These are phyloP conservation scores for Symbiodinium pilosum DNA, from an alignment of 73 alveolate species.

Conservation along the genomic window DNA sequence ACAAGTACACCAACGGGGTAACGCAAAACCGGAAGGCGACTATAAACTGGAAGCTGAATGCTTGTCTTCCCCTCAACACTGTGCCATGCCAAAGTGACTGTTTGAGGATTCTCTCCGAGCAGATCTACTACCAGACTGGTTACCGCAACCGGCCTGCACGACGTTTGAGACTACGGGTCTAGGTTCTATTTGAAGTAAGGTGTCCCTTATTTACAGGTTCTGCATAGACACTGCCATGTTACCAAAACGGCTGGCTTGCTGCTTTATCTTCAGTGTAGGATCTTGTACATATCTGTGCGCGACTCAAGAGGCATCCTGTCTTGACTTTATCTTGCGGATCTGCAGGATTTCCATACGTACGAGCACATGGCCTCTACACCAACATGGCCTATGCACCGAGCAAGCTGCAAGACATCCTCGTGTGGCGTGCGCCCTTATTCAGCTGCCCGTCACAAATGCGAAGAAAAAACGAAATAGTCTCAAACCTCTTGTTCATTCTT, in stretches of 20 bases:
- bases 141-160: constrained; percentile 25
- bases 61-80: neutral
- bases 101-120: neutral
- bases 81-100: neutral
- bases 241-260: too few species aligned
- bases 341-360: constrained; percentile 52
- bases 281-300: neutral
- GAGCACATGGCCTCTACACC: constrained; percentile 92
- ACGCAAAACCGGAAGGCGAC: too few species aligned
- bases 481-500: too few species aligned
- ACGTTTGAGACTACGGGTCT: neutral
- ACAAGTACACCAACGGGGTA: too few species aligned
- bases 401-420: neutral
- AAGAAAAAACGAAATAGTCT: too few species aligned
- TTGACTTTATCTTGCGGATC: neutral
- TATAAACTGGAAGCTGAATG: too few species aligned
- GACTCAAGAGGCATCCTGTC: neutral
- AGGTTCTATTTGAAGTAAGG: neutral
- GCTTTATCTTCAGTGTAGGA: neutral
- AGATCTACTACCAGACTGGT: constrained; percentile 57
- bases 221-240: too few species aligned
- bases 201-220: too few species aligned
- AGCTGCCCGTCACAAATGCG: neutral
- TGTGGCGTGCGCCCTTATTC: constrained; percentile 70
- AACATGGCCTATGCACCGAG: constrained; percentile 62